Evolutionary conservation across 2,329 filamentous ascomycete species (phyloP), one percentile per base, ranked within the genome.

Genomic region (Fusarium fujikuroi): DNA sequence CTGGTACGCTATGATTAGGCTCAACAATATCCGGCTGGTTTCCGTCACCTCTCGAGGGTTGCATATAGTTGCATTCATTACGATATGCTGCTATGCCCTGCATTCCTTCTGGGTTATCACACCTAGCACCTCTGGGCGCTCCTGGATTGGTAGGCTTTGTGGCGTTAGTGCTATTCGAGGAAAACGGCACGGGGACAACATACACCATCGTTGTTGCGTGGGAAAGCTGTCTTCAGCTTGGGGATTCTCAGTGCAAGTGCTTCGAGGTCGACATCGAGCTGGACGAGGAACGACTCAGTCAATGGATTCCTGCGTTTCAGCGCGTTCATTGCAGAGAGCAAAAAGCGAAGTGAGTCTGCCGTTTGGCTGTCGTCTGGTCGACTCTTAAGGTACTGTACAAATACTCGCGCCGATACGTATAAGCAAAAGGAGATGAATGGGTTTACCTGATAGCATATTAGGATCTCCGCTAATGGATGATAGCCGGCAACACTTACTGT

Each of bases 331-430:
- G 95, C 95, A 25, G 92, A 91, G 5, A 98, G 87, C 21, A 98
- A 87, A 80, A 99, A 98, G 63, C 95, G 92, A n/a, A 98, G 84
- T 0, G 95, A 95, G 63, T 95, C 92, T 23, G 87, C 90, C 73
- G 90, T 93, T 81, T 90, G 93, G 78, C 87, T 90, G 81, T 98
- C 95, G 36, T 95, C 92, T 1, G 95, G 94, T n/a, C 92, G 89
- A 63, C 93, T 96, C 82, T 97, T 98, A n/a, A 98, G 87, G 78
- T 97, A 98, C 80, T 98, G 95, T 12, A 98, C 92, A 79, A 98
- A 98, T 0, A 98, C 95, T 58, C 96, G 90, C 28, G 95, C 94
- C 16, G 95, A 93, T n/a, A 98, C 95, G 77, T 98, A 98, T 47
- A 99, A 88, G 79, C 95, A 97, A 82, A 98, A 98, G 0, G 94